phyloP scores from a whole-genome alignment of 495 filamentous ascomycete species.

The Opeltia flavorubescens region DNA sequence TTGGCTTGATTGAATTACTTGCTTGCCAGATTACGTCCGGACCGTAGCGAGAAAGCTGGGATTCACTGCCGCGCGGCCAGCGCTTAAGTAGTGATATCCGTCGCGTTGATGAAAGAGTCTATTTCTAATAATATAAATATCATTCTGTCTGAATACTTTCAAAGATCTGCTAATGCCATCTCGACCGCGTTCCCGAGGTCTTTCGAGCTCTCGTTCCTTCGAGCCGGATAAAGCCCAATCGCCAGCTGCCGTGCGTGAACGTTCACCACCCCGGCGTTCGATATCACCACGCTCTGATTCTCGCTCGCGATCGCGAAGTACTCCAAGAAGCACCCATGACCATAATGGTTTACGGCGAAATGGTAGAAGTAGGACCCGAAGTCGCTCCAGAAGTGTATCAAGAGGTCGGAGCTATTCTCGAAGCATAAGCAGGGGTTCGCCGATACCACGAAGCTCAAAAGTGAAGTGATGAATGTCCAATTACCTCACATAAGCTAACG shows the following conservation, averaged over 20 bases:
- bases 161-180: slow-evolving; percentile 16
- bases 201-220: slow-evolving; percentile 19
- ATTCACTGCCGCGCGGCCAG: too few species aligned
- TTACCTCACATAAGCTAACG: not conserved
- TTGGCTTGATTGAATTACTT: too few species aligned
- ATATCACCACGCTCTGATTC: slow-evolving; percentile 34
- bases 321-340: slow-evolving; percentile 22
- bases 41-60: too few species aligned
- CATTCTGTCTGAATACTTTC: too few species aligned
- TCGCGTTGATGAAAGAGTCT: too few species aligned
- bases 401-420: slow-evolving; percentile 34
- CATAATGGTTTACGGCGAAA: slow-evolving; percentile 24
- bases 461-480: slow-evolving; percentile 19
- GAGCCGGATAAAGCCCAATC: slow-evolving; percentile 15
- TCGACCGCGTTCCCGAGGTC: slow-evolving; percentile 15
- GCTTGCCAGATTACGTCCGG: too few species aligned
- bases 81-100: too few species aligned
- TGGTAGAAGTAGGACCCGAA: slow-evolving; percentile 30
- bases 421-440: slow-evolving; percentile 28
- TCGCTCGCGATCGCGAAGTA: slow-evolving; percentile 22
- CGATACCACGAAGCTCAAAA: slow-evolving; percentile 40
- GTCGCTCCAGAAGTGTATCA: slow-evolving; percentile 27
- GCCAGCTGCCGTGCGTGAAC: slow-evolving; percentile 18
- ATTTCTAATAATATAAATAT: too few species aligned
- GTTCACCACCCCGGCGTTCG: slow-evolving; percentile 27